Percentiles rank a stretch among this genome's conserved stretches.
Conservation (phyloP, 1,139 yeast species). For the Hyphopichia pseudoburtonii region DNA sequence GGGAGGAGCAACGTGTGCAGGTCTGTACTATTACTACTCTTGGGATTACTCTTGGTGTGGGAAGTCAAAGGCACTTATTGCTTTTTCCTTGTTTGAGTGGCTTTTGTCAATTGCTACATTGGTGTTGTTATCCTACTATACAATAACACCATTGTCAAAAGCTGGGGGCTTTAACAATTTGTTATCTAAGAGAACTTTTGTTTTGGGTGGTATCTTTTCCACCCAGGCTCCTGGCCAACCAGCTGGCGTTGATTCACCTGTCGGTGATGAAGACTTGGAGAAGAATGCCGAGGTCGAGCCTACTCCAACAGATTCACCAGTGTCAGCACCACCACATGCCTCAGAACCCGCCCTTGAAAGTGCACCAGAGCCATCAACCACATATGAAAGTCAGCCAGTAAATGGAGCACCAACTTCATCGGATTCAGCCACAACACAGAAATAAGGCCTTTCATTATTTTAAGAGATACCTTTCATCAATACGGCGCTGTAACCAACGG, state of each 20-base stretch:
- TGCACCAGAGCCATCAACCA: no score
- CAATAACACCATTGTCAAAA: constrained; percentile 20
- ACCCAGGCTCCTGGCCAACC: no score
- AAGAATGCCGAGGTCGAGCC: background rate
- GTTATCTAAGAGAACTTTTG: constrained; percentile 5
- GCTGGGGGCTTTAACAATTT: constrained; percentile 7
- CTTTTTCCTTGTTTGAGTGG: constrained; percentile 31
- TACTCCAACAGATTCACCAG: background rate
- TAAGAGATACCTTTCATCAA: no score
- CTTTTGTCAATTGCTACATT: constrained; percentile 23
- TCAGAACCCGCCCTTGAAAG: no score
- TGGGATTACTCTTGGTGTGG: constrained; percentile 16
- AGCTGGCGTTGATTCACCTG: no score
- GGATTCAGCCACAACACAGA: no score
- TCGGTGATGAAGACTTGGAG: constrained; percentile 2
- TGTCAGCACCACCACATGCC: no score
- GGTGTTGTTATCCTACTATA: constrained; percentile 19
- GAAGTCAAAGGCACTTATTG: constrained; percentile 28
- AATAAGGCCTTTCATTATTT: no score
- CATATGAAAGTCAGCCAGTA: no score
- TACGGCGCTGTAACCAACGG: no score
- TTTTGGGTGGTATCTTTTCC: constrained; percentile 11
- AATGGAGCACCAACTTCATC: no score
- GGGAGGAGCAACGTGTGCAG: constrained; percentile 21
- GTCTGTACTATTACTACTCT: constrained; percentile 2